phyloP scores from a whole-genome alignment of 305 asterid genomes.

The Solanum aculeatissimum region DNA sequence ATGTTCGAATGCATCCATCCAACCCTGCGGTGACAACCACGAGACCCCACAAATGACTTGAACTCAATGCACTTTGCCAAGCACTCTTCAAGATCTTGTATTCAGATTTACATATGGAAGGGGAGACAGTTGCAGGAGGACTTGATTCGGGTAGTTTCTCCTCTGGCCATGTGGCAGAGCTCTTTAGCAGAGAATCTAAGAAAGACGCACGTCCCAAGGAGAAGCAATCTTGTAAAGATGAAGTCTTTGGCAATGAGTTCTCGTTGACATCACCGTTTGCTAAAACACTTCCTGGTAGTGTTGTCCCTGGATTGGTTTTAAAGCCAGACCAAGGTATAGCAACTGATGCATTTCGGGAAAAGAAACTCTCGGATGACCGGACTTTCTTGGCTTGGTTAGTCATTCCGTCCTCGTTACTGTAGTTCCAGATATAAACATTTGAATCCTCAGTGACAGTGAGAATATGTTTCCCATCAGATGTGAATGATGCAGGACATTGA shows the following conservation, averaged over 20 bases:
- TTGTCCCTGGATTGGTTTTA: conserved; percentile 33
- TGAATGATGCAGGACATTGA: conserved; percentile 63
- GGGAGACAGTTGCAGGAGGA: conserved; percentile 10
- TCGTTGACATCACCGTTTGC: conserved; percentile 33
- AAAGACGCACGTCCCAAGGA: conserved; percentile 40
- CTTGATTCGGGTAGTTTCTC: conserved; percentile 32
- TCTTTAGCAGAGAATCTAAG: conserved; percentile 45
- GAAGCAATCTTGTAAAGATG: conserved; percentile 35
- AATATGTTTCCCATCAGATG: conserved; percentile 65
- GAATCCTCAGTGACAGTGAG: conserved; percentile 59
- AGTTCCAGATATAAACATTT: conserved; percentile 56
- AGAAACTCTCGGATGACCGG: conserved; percentile 53
- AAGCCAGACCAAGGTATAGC: conserved; percentile 74
- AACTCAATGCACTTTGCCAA: conserved; percentile 36
- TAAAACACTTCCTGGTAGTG: conserved; percentile 25
- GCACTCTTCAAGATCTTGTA: conserved; percentile 56
- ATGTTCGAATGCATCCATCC: conserved; percentile 78
- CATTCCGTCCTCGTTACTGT: neutral
- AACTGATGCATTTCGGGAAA: conserved; percentile 53
- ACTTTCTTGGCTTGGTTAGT: conserved; percentile 24
- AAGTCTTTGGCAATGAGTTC: conserved; percentile 25
- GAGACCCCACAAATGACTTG: conserved; percentile 66
- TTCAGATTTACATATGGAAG: conserved; percentile 30
- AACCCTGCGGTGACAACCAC: conserved; percentile 79
- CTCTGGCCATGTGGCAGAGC: conserved; percentile 64